Conservation (phyloP, 768 basidiomycete genomes). For the Leucosporidium creatinivorum region DNA sequence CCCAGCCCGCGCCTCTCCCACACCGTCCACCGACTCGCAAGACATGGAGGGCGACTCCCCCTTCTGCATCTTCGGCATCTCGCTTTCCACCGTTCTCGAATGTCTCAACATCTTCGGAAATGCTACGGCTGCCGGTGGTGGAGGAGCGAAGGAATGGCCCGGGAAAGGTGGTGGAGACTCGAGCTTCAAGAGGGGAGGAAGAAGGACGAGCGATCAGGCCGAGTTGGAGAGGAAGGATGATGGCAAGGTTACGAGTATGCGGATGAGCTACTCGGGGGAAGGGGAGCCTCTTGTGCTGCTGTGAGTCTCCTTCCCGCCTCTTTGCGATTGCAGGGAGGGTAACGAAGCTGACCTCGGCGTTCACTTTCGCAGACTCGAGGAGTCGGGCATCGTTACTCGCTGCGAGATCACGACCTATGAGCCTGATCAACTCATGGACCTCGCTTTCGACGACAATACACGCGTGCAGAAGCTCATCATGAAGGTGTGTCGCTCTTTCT, state of each 20-base stretch:
- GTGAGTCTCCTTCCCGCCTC: constrained; percentile 17
- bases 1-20: constrained; percentile 39
- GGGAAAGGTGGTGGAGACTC: constrained; percentile 12
- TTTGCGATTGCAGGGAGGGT: neutral
- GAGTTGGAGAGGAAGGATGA: neutral
- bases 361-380: constrained; percentile 45
- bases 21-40: constrained; percentile 38
- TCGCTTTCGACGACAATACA: constrained; percentile 64
- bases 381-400: constrained; percentile 70
- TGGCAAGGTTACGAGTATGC: constrained; percentile 27
- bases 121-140: constrained; percentile 41
- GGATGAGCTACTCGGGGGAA: constrained; percentile 26
- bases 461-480: constrained; percentile 77
- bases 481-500: constrained; percentile 50
- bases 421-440: constrained; percentile 69
- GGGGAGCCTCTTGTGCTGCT: constrained; percentile 35
- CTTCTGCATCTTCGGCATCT: constrained; percentile 60
- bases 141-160: neutral
- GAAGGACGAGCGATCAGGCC: constrained; percentile 9
- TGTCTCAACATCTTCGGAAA: constrained; percentile 92
- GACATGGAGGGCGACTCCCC: constrained; percentile 37
- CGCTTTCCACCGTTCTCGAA: constrained; percentile 73
- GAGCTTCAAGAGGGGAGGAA: constrained; percentile 6
- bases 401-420: constrained; percentile 82
- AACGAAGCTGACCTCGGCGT: neutral